Evolutionary conservation across 345 rosid genomes (phyloP), one percentile per base, ranked within the genome.

Genomic region (Ricinus communis): DNA sequence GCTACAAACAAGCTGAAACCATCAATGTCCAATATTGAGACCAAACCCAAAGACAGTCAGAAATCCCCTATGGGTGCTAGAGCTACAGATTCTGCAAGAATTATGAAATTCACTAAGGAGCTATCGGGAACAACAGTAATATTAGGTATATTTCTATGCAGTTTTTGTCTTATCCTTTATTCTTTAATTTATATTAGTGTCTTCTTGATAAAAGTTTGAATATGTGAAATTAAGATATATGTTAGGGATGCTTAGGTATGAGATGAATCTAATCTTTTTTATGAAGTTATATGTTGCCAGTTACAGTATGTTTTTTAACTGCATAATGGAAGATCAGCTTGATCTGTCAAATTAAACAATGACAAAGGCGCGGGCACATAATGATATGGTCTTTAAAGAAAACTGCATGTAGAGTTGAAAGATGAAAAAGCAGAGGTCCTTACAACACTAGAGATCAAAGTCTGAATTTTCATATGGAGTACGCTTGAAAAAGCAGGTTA

Each of bases 71-170:
- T 90, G 27, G 98, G 94, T 73, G 85, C 89, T 62, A 83, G 98
- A 86, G 87, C 99, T 56, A 87, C 93, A 2, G 98, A 95, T 77
- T 85, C 93, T 27, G 93, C 97, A 24, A 89, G 99, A 79, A 81
- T 95, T 78, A 77, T 79, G 79, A 95, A 90, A 85, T 90, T 95
- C 87, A 95, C 81, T 0, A 90, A 86, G 80, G 90, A 85, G 68
- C 90, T 95, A 38, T 89, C 97, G 2, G 89, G 77, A 67, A 78
- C 97, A 8, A 88, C 90, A 56, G 89, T 90, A 60, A 84, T 83
- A 19, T 81, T 95, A 88, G 99, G 99, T 92, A 83, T 65, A 50
- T 21, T 71, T 40, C 45, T 43, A 40, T 36, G 33, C 10, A 43
- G 52, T 27, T n/a, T n/a, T n/a, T 46, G 13, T 5, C 51, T 45